These are phyloP conservation scores for Picea sitchensis DNA, from an alignment of 75 land plant genomes.

Conservation along the genomic window DNA sequence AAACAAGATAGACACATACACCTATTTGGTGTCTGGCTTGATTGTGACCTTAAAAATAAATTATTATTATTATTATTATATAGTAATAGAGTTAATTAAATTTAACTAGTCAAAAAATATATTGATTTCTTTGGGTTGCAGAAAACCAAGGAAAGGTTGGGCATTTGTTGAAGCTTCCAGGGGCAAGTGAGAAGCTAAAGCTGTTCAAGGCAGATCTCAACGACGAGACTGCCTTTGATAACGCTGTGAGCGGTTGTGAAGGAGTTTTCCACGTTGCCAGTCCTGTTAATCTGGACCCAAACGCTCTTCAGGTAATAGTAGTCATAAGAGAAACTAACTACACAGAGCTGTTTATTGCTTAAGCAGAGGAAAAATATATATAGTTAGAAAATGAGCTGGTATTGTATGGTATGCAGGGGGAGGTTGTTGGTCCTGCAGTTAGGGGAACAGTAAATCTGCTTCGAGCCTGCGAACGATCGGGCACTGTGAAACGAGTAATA, in stretches of 20 bases:
- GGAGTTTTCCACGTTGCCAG: conserved; percentile 42
- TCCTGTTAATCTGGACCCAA: conserved; percentile 19
- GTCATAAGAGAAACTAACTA: background rate
- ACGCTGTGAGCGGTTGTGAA: conserved; percentile 29
- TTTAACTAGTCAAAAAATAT: no score
- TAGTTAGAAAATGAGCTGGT: background rate
- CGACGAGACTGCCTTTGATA: conserved; percentile 32
- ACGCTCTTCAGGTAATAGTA: conserved; percentile 24
- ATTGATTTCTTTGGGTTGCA: conserved; percentile 13
- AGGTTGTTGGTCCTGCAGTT: background rate
- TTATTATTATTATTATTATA: no score
- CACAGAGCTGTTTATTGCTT: background rate
- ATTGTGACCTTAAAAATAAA: no score
- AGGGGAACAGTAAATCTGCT: background rate
- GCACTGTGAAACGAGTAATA: background rate
- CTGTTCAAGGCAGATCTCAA: conserved; percentile 31
- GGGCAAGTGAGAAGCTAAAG: conserved; percentile 34
- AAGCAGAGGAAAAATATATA: background rate
- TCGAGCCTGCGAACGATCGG: background rate
- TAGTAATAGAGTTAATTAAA: no score
- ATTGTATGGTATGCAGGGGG: background rate
- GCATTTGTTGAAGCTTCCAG: conserved; percentile 32
- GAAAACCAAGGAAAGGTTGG: conserved; percentile 28
- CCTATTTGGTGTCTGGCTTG: no score
- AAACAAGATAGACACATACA: no score